These are phyloP conservation scores for Nemania diffusa DNA, from an alignment of 2,329 filamentous ascomycete genomes.

Conservation along the genomic window DNA sequence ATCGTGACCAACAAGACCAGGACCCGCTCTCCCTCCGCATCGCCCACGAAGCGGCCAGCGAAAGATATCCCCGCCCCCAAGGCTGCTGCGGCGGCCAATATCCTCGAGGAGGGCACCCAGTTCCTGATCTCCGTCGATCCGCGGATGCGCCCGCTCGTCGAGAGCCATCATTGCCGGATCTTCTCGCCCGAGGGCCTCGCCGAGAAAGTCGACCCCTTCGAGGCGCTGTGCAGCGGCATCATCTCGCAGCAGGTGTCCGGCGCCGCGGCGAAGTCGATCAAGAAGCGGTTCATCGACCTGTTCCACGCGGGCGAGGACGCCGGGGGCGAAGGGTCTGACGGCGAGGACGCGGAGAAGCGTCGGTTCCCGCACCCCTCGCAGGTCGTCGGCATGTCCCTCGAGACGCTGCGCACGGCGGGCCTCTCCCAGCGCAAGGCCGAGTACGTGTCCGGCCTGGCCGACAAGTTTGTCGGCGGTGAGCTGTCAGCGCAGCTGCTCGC, in stretches of 20 bases:
- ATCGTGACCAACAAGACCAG: conserved; percentile 64
- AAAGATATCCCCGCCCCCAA: conserved; percentile 40
- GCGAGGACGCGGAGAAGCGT: conserved; percentile 17
- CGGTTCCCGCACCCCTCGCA: conserved; percentile 80
- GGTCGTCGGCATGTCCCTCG: conserved; percentile 71
- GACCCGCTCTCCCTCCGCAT: conserved; percentile 47
- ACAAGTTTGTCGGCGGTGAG: conserved; percentile 81
- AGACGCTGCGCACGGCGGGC: conserved; percentile 81
- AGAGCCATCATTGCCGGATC: conserved; percentile 77
- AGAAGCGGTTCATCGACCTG: conserved; percentile 81
- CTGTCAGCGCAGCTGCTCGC: conserved; percentile 80
- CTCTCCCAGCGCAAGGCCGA: conserved; percentile 95
- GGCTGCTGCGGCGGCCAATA: conserved; percentile 71
- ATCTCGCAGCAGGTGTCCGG: conserved; percentile 97
- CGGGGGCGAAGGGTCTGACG: conserved; percentile 15
- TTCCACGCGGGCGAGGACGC: conserved; percentile 60
- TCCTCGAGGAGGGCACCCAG: conserved; percentile 79
- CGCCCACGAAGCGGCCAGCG: conserved; percentile 57
- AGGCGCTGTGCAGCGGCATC: conserved; percentile 83
- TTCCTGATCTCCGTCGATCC: conserved; percentile 80
- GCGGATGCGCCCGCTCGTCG: conserved; percentile 76
- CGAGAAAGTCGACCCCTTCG: conserved; percentile 89
- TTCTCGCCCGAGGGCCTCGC: conserved; percentile 86
- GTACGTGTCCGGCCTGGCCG: conserved; percentile 86
- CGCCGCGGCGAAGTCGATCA: conserved; percentile 89